Percentiles rank a stretch among this genome's conserved stretches.
Evolutionary conservation across 1,284 basidiomycete species (phyloP).

Genomic region (Fistulina hepatica): DNA sequence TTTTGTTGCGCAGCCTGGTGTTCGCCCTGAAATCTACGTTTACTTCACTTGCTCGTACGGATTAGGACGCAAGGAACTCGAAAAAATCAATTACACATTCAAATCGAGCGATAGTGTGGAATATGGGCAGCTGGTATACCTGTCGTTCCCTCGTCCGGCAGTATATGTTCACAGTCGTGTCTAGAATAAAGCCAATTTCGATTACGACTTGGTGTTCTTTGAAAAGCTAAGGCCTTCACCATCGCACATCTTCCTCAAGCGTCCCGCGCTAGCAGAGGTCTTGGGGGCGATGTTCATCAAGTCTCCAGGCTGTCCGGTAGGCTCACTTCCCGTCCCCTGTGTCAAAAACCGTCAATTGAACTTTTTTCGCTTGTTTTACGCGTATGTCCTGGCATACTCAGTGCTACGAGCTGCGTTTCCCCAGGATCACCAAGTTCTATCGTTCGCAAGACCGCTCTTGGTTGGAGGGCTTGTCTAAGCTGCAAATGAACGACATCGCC

Average conservation of each 20-base stretch:
- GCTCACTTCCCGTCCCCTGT: too few species aligned
- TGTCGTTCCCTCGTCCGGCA: too few species aligned
- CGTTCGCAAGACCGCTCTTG: constrained; percentile 51
- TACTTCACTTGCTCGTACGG: constrained; percentile 73
- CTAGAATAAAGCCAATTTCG: too few species aligned
- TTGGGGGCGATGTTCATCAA: constrained; percentile 78
- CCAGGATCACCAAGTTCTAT: constrained; percentile 61
- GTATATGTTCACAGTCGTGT: too few species aligned
- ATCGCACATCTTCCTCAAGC: too few species aligned
- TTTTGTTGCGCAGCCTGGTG: neutral
- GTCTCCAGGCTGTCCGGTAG: constrained; percentile 41
- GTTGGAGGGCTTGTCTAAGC: constrained; percentile 39
- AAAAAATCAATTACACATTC: constrained; percentile 59
- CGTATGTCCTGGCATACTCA: too few species aligned
- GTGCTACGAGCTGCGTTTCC: constrained; percentile 78
- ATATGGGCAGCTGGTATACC: too few species aligned
- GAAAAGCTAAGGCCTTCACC: too few species aligned
- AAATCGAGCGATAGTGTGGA: constrained; percentile 36
- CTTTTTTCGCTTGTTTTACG: too few species aligned
- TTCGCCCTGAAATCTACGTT: constrained; percentile 37
- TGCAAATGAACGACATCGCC: constrained; percentile 41
- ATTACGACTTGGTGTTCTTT: too few species aligned
- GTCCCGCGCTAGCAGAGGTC: constrained; percentile 65
- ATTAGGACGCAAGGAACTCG: constrained; percentile 49
- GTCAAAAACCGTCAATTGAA: too few species aligned